Conservation (phyloP, 1,284 basidiomycete genomes). For the Trametes hirsuta region DNA sequence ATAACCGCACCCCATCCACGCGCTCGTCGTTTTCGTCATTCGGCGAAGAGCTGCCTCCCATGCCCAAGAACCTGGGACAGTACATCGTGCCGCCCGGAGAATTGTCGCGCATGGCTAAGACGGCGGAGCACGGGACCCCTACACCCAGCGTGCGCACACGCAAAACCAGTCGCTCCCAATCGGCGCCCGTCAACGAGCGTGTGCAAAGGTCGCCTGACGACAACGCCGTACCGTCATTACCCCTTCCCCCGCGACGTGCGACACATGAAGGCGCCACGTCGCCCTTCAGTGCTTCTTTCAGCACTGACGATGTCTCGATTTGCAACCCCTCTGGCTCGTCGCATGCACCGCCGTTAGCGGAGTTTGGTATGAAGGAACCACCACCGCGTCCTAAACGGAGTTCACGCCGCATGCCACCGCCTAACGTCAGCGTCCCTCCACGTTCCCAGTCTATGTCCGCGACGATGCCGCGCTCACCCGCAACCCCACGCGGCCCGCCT, state of each 20-base stretch:
- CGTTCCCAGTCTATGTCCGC: constrained; percentile 26
- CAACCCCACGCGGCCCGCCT: constrained; percentile 31
- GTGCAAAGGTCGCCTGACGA: constrained; percentile 13
- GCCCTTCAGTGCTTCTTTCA: constrained; percentile 38
- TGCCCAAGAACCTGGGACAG: constrained; percentile 40
- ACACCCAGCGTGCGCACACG: constrained; percentile 9
- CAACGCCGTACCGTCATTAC: constrained; percentile 30
- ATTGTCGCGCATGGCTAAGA: constrained; percentile 36
- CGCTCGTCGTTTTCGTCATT: constrained; percentile 62
- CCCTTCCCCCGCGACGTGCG: constrained; percentile 35
- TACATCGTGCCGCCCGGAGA: constrained; percentile 59
- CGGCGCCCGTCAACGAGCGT: constrained; percentile 21
- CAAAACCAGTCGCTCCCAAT: constrained; percentile 27
- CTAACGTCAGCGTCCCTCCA: constrained; percentile 25
- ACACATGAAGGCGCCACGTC: constrained; percentile 27
- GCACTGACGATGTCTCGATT: constrained; percentile 32
- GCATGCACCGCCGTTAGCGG: constrained; percentile 27
- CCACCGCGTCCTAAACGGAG: constrained; percentile 35
- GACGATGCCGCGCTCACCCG: constrained; percentile 22
- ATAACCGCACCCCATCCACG: constrained; percentile 44
- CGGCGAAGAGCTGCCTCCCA: constrained; percentile 46
- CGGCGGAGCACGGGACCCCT: not conserved
- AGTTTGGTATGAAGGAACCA: constrained; percentile 31
- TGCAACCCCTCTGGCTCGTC: constrained; percentile 24
- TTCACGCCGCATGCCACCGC: constrained; percentile 28